Evolutionary conservation across 225 moss, liverwort and hornwort genomes (phyloP), one percentile per base, ranked within the genome.

Genomic region (Antitrichia curtipendula): DNA sequence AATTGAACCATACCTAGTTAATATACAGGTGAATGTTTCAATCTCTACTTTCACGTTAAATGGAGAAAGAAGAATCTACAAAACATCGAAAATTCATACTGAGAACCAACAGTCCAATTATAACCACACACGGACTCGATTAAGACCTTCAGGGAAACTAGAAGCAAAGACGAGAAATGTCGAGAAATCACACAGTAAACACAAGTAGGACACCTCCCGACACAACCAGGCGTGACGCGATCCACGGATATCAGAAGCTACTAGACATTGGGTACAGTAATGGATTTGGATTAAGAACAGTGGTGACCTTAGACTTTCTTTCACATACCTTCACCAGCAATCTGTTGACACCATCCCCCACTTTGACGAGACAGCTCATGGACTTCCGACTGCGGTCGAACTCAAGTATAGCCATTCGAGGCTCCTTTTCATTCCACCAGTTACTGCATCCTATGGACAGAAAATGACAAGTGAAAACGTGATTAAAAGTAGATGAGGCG

Each of bases 311-410:
- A 8, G 58, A 80, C 27, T 72, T 70, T 61, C 70, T 58, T 77
- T 34, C 63, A 77, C 86, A 43, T 88, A 98, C 98, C 95, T 98
- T 98, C 82, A 98, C 98, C 75, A 98, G 90, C 38, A 98, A 90
- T 75, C 93, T 93, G 88, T 97, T 98, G 41, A 81, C 91, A 88
- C 96, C 95, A 52, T 89, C 80, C 53, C 59, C 78, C 70, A 58
- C 83, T 87, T 91, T 96, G 68, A 93, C 91, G 49, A 98, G 87
- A 90, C 94, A 94, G 86, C 98, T 92, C 98, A 98, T 98, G 23
- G 98, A 98, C 86, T 97, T 98, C 74, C 98, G 95, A 73, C 87
- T 93, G 72, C 97, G 95, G 87, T 98, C 98, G 68, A 98, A 98
- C 88, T 98, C 98, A n/a, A 98, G 92, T 60, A 95, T 72, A 72